phyloP scores from a whole-genome alignment of 2,329 filamentous ascomycete species.

The Trichoderma simmonsii region DNA sequence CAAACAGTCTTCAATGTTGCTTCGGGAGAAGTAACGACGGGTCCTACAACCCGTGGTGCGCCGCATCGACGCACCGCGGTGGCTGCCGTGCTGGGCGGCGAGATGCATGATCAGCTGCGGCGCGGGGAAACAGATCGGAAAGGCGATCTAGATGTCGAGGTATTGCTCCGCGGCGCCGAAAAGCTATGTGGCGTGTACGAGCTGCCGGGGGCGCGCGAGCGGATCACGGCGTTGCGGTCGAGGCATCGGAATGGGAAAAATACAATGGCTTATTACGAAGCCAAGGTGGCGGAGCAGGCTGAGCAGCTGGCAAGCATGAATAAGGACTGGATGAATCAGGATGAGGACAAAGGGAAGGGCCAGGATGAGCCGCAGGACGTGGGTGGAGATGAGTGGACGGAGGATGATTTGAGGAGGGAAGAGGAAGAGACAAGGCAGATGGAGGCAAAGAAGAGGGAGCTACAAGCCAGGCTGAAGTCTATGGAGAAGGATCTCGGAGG shows the following conservation, averaged over 20 bases:
- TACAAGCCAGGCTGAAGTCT: slow-evolving; percentile 50
- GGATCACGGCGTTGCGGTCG: slow-evolving; percentile 68
- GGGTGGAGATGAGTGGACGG: slow-evolving; percentile 53
- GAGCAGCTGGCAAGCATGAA: slow-evolving; percentile 73
- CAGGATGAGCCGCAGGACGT: slow-evolving; percentile 49
- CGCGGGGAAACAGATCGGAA: slow-evolving; percentile 48
- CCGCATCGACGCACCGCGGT: slow-evolving; percentile 77
- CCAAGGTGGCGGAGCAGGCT: slow-evolving; percentile 72
- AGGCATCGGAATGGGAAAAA: slow-evolving; percentile 68
- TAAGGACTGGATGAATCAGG: slow-evolving; percentile 53
- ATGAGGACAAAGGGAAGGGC: slow-evolving; percentile 50
- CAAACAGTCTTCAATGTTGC: slow-evolving; percentile 66
- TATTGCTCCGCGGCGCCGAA: slow-evolving; percentile 81
- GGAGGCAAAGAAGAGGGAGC: slow-evolving; percentile 54
- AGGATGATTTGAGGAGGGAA: slow-evolving; percentile 65
- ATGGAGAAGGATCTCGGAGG: slow-evolving; percentile 58
- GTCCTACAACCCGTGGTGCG: slow-evolving; percentile 42
- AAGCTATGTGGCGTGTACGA: slow-evolving; percentile 88
- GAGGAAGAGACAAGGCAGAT: slow-evolving; percentile 62
- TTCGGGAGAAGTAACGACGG: slow-evolving; percentile 60
- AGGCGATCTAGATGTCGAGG: slow-evolving; percentile 80
- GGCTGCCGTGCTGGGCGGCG: slow-evolving; percentile 80
- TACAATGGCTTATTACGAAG: slow-evolving; percentile 78
- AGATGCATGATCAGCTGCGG: slow-evolving; percentile 78
- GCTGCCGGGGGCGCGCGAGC: slow-evolving; percentile 72